These are phyloP conservation scores for Trametes cinnabarina DNA, from an alignment of 768 basidiomycete species.

Conservation along the genomic window DNA sequence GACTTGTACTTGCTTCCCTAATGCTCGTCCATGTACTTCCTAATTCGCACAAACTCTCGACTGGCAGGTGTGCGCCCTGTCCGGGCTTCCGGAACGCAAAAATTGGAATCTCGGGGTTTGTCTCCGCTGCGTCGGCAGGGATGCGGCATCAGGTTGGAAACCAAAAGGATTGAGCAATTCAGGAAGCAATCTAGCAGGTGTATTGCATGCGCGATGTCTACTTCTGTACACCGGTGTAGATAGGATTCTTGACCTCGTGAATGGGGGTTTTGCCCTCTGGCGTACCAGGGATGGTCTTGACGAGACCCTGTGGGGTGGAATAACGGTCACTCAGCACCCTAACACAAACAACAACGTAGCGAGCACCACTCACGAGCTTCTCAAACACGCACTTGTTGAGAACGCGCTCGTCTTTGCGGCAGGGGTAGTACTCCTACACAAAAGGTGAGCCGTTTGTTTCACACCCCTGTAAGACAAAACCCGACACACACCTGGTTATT, in stretches of 20 bases:
- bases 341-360: not conserved
- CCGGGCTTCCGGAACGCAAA: not conserved
- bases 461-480: too few relatives aligned
- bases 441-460: too few relatives aligned
- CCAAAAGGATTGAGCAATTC: not conserved
- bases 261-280: slow-evolving; percentile 79
- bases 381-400: slow-evolving; percentile 96
- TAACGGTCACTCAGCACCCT: too few relatives aligned
- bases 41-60: not conserved
- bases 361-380: slow-evolving; percentile 69
- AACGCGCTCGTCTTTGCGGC: slow-evolving; percentile 83
- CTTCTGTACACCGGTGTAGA: slow-evolving; percentile 85
- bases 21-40: slow-evolving; percentile 3
- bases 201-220: slow-evolving; percentile 33
- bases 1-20: slow-evolving; percentile 6
- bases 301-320: slow-evolving; percentile 70
- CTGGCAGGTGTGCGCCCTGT: too few relatives aligned
- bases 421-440: slow-evolving; percentile 91
- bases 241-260: slow-evolving; percentile 84
- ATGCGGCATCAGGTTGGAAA: not conserved
- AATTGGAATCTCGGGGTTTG: not conserved
- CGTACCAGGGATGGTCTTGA: slow-evolving; percentile 87
- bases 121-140: not conserved
- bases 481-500: slow-evolving; percentile 85
- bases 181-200: slow-evolving; percentile 4